Evolutionary conservation across 2,329 filamentous ascomycete genomes (phyloP), one percentile per base, ranked within the genome.

Genomic region (Aspergillus pseudotamarii): DNA sequence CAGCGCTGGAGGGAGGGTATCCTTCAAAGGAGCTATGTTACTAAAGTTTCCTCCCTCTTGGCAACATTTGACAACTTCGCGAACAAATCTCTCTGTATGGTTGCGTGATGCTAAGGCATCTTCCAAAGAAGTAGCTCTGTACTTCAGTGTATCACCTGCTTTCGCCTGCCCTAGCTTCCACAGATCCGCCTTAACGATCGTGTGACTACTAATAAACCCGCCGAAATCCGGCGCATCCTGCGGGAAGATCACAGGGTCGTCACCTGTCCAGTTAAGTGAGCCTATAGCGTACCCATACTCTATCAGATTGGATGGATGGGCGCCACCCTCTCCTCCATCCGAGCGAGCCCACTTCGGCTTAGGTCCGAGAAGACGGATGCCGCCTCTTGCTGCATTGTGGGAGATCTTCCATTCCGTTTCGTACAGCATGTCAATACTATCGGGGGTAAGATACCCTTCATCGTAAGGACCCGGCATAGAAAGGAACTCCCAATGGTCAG

Each of bases 121-220:
- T 23, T 83, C 77, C n/a, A 87, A 74, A 4, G 84, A 82, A 1
- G 86, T 81, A 1, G 80, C 78, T 50, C 78, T 76, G 64, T 85
- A 86, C 48, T 79, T 79, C 48, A 89, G 65, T 2, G 78, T 83
- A 68, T 88, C 84, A 4, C 87, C 87, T 2, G 87, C 82, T 64
- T 85, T 86, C 32, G 89, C 74, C 70, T 89, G 87, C 0, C 87
- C 87, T 12, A 89, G 69, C 68, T 88, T 86, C 86, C 86, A 89
- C 69, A 84, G 81, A 57, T 88, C 86, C 1, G 82, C 86, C 62
- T 82, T 83, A 34, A 87, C 80, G 14, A 88, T 79, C 0, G 86
- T 89, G 2, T 83, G 82, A 14, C 80, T 83, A 36, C 82, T 85
- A 0, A 87, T 79, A 63, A 89, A 88, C 0, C 87, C 87, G 8